phyloP scores from a whole-genome alignment of 768 basidiomycete species.

The Sarcomyxa edulis region DNA sequence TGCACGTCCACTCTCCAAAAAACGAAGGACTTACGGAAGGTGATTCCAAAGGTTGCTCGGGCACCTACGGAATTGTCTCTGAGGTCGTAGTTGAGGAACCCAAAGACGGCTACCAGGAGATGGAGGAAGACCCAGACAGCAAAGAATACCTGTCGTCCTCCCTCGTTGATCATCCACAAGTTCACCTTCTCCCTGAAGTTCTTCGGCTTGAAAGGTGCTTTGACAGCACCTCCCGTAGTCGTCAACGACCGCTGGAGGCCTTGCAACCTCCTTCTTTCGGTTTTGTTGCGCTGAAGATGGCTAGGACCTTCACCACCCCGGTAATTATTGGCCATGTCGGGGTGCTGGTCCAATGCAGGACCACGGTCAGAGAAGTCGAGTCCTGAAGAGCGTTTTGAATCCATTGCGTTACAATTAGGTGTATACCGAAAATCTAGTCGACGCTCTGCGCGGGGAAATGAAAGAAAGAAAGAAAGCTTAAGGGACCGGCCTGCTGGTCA shows the following conservation, averaged over 20 bases:
- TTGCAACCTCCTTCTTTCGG: constrained; percentile 79
- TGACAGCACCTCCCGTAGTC: constrained; percentile 17
- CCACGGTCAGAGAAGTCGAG: constrained; percentile 64
- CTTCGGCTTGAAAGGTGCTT: constrained; percentile 28
- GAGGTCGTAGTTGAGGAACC: constrained; percentile 69
- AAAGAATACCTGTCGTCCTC: constrained; percentile 76
- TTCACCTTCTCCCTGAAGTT: constrained; percentile 43
- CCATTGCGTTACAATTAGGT: constrained; percentile 15
- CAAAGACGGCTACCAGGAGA: constrained; percentile 69
- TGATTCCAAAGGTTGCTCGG: constrained; percentile 65
- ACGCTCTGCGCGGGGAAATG: constrained; percentile 34
- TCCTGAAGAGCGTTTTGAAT: constrained; percentile 47
- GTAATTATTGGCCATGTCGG: constrained; percentile 30
- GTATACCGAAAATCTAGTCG: constrained; percentile 12
- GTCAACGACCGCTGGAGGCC: constrained; percentile 69
- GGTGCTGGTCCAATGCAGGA: constrained; percentile 46
- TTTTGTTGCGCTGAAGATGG: constrained; percentile 79
- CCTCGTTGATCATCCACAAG: constrained; percentile 95
- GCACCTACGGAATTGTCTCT: constrained; percentile 76
- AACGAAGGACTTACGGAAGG: constrained; percentile 52
- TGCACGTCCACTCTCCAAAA: constrained; percentile 19
- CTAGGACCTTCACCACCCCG: constrained; percentile 26
- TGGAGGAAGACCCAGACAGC: constrained; percentile 79
- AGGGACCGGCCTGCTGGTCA: constrained; percentile 45
- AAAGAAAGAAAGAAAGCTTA: constrained; percentile 25